Base-by-base conservation (phyloP, 495 filamentous ascomycete species). In the Venustampulla echinocandica region DNA sequence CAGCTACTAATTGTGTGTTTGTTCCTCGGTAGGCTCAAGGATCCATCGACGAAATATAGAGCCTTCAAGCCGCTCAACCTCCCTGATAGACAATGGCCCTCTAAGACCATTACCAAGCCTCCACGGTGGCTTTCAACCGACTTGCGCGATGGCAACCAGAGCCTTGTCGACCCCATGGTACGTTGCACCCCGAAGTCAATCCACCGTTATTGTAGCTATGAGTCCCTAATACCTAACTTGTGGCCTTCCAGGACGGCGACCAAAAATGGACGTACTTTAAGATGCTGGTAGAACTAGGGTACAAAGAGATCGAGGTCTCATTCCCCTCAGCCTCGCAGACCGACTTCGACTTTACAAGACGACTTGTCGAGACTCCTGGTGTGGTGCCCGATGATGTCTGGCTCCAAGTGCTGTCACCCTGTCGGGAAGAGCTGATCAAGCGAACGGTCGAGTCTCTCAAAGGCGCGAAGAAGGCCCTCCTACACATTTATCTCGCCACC, bases 11-110 rank as follows among this genome's bases (percentile, higher is more conserved):
- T 39, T 15, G 3, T 2, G 5, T 30, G 2, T 18, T 3, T n/a
- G n/a, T n/a, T n/a, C n/a, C n/a, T n/a, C n/a, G n/a, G n/a, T n/a
- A 96, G 90, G 86, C 87, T 98, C 65, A 87, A 89, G 64, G 85
- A 95, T 61, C 92, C 92, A 24, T 94, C 85, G 23, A 84, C 71
- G 58, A 98, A 98, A 66, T 98, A 98, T 70, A 84, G 77, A 69
- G 70, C 66, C 24, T 74, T 74, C 63, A 76, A 81, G 56, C 87
- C 89, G 34, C 62, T 96, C 44, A 63, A 89, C 51, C 73, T 98
- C 15, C 81, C 83, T 1, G 75, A 96, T 66, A 82, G 92, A 21
- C 81, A 88, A 87, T 98, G 92, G 92, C 92, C 92, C 9, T 76
- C 70, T 50, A 84, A 86, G 68, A 74, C 73, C 35, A 75, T 92